Base-by-base conservation (phyloP, 345 rosid species). In the Aquilaria malaccensis region DNA sequence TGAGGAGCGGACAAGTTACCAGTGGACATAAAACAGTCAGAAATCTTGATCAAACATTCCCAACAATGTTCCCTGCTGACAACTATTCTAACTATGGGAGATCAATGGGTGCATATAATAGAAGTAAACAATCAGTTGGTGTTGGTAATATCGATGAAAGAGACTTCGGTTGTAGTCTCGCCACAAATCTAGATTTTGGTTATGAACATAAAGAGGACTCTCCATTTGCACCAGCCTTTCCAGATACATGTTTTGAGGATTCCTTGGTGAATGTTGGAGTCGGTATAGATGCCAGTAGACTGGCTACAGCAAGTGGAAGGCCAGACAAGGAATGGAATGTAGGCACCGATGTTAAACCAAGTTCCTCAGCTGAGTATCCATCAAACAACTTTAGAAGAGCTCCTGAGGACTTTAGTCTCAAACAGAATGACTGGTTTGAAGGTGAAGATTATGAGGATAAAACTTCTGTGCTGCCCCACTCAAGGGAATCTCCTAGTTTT, bases 391-490 rank as follows among this genome's bases (percentile, higher is more conserved):
- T 30, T 61, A 52, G 31, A 71, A 71, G 70, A 56, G 55, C 10
- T 68, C 45, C 61, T 13, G 59, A 74, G 58, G 74, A 74, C 54
- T 51, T 48, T 50, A 70, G 62, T 46, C 67, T 59, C 59, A 41
- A 62, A 33, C 61, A 56, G 22, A 55, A 57, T 66, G 72, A 66
- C 68, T 61, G 67, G 69, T 33, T 47, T 55, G 67, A 70, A 70
- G 31, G 37, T 41, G 70, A 66, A 48, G 13, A 37, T 67, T 59
- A 62, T 41, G 65, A 60, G 58, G 69, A 59, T 7, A 70, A 66
- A 59, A 79, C 61, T 61, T 59, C 54, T 50, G 13, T 56, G 50
- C 64, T 47, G 46, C 56, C 37, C 10, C 15, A n/a, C 60, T 63
- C 72, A 52, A 51, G 55, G 14, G 6, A 50, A n/a, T 31, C 48